phyloP scores from a whole-genome alignment of 2,329 filamentous ascomycete species.

The Ceratocystis lukuohia region DNA sequence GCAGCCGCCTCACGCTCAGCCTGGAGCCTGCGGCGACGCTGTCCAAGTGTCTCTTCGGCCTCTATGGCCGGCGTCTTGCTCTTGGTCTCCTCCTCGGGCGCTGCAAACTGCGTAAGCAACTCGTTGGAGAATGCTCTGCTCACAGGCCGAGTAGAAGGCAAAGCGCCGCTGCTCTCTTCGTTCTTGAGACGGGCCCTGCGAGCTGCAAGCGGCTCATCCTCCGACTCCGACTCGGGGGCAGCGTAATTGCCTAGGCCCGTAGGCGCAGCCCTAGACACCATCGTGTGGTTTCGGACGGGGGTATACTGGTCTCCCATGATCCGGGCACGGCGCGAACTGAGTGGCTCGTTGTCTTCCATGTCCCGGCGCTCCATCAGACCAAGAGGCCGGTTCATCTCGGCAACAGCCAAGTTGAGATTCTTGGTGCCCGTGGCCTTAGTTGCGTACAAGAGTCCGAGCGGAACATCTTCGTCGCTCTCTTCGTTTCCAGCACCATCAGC shows the following conservation, averaged over 20 bases:
- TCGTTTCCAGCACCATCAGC: slow-evolving; percentile 33
- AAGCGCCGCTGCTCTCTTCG: slow-evolving; percentile 25
- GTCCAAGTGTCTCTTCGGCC: slow-evolving; percentile 66
- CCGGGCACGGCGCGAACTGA: slow-evolving; percentile 62
- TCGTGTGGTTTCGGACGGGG: slow-evolving; percentile 23
- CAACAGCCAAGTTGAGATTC: slow-evolving; percentile 34
- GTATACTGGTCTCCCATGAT: slow-evolving; percentile 50
- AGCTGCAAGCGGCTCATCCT: slow-evolving; percentile 28
- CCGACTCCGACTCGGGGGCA: slow-evolving; percentile 36
- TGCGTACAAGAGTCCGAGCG: slow-evolving; percentile 67
- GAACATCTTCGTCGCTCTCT: slow-evolving; percentile 69
- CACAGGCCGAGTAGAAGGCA: slow-evolving; percentile 44
- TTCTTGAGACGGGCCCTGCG: slow-evolving; percentile 14
- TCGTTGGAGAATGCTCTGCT: slow-evolving; percentile 56
- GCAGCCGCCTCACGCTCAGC: slow-evolving; percentile 52
- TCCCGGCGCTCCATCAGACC: slow-evolving; percentile 70
- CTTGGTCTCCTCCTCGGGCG: slow-evolving; percentile 1
- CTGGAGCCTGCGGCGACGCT: slow-evolving; percentile 61
- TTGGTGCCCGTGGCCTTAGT: slow-evolving; percentile 40
- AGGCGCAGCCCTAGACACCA: slow-evolving; percentile 29
- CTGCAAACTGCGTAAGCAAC: slow-evolving; percentile 48
- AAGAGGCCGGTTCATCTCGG: slow-evolving; percentile 49
- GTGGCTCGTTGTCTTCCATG: slow-evolving; percentile 82
- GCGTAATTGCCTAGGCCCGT: slow-evolving; percentile 24
- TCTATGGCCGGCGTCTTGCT: slow-evolving; percentile 28